A percentile compares a stretch with the other conserved stretches of the same genome.
These are phyloP conservation scores for Lentinus tigrinus DNA, from an alignment of 768 basidiomycete species.

Conservation along the genomic window DNA sequence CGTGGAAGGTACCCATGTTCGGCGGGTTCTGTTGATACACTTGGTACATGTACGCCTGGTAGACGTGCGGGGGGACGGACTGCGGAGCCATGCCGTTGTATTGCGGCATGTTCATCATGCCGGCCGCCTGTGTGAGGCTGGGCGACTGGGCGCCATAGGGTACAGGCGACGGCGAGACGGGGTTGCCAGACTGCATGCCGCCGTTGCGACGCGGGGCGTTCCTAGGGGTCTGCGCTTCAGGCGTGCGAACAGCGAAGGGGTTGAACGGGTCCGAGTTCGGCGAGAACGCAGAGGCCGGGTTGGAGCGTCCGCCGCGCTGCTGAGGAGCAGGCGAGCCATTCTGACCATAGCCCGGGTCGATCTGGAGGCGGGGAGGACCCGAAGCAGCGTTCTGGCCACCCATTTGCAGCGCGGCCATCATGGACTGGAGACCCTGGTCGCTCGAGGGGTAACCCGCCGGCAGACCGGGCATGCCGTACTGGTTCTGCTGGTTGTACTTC, in stretches of 20 bases:
- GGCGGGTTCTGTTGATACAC: slow-evolving; percentile 74
- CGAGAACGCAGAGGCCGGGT: slow-evolving; percentile 47
- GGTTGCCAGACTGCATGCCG: slow-evolving; percentile 26
- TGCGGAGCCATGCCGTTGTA: slow-evolving; percentile 60
- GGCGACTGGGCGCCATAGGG: slow-evolving; percentile 65
- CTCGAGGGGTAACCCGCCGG: slow-evolving; percentile 80
- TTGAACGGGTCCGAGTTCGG: slow-evolving; percentile 57
- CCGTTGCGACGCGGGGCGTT: slow-evolving; percentile 46
- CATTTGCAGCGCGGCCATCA: slow-evolving; percentile 93
- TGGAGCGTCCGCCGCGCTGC: slow-evolving; percentile 38
- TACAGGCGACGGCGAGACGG: slow-evolving; percentile 30
- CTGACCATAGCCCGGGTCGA: slow-evolving; percentile 61
- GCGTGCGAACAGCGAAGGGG: slow-evolving; percentile 51
- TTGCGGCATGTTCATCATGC: slow-evolving; percentile 65
- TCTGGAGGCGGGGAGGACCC: slow-evolving; percentile 69
- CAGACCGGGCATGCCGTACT: slow-evolving; percentile 67
- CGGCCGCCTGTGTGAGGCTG: slow-evolving; percentile 52
- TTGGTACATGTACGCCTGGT: slow-evolving; percentile 83
- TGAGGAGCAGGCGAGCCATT: slow-evolving; percentile 19
- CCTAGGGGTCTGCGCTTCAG: slow-evolving; percentile 52
- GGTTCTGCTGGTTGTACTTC: slow-evolving; percentile 50
- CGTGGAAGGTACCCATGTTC: slow-evolving; percentile 72
- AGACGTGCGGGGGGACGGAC: slow-evolving; percentile 64
- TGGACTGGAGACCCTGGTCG: slow-evolving; percentile 83
- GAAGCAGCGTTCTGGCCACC: slow-evolving; percentile 84